Evolutionary conservation across 208 protist species (phyloP).

Genomic region (Trypanosomatidae sp.): DNA sequence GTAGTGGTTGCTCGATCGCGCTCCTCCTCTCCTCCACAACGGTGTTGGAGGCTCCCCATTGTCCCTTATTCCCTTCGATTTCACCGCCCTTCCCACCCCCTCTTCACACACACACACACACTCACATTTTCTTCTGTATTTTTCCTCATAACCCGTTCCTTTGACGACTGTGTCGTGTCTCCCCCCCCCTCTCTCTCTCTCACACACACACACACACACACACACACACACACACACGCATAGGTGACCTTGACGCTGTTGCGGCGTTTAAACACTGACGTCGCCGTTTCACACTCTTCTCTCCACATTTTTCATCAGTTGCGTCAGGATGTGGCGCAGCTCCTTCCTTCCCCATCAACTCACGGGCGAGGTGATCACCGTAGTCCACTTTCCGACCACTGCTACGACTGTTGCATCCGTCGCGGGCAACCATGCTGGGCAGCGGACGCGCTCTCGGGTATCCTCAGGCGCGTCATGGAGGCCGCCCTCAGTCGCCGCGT

Average conservation of each 20-base stretch:
- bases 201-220: neutral
- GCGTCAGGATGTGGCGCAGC: neutral
- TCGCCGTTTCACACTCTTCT: neutral
- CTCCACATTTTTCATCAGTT: neutral
- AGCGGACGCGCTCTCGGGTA: neutral
- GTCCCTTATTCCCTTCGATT: neutral
- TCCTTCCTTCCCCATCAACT: neutral
- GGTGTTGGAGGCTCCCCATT: too few species aligned
- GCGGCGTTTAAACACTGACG: neutral
- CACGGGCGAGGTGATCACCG: neutral
- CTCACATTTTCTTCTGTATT: neutral
- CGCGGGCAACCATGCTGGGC: neutral
- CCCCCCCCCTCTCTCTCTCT: neutral
- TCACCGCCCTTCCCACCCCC: neutral
- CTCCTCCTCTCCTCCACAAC: neutral
- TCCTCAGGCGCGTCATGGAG: neutral
- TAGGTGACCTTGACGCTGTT: neutral
- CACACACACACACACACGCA: neutral
- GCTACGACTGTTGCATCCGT: neutral
- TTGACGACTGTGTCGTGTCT: neutral
- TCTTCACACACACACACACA: neutral
- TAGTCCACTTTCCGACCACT: neutral
- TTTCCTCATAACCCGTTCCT: neutral
- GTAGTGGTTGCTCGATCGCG: neutral
- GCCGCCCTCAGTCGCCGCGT: neutral